phyloP scores from a whole-genome alignment of 106 monocot species.

The Platanthera guangdongensis region DNA sequence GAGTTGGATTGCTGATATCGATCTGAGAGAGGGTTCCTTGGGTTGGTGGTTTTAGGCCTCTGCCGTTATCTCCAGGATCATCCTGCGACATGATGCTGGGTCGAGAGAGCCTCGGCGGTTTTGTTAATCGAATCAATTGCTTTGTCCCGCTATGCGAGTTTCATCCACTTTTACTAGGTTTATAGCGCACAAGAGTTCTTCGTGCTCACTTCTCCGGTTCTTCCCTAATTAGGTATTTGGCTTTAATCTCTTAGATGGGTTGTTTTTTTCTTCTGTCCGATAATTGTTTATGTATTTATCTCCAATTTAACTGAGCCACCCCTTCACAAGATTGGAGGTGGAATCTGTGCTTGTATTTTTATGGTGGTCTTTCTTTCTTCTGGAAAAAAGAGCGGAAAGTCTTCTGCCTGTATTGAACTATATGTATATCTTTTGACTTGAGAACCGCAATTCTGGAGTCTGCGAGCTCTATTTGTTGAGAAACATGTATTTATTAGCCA shows the following conservation, averaged over 20 bases:
- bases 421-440: background rate
- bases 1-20: background rate
- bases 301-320: background rate
- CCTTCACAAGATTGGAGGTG: background rate
- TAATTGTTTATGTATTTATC: background rate
- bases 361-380: background rate
- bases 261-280: background rate
- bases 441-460: background rate
- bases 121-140: constrained; percentile 4
- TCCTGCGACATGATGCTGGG: constrained; percentile 7
- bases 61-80: background rate
- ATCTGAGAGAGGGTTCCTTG: background rate
- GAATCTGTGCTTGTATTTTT: background rate
- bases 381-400: background rate
- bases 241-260: background rate
- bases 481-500: background rate
- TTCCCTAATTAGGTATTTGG: background rate
- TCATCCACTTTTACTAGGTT: constrained; percentile 22
- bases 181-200: background rate
- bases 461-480: background rate
- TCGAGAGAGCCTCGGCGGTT: constrained; percentile 4
- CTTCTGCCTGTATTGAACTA: background rate
- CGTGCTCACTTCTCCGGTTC: background rate
- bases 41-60: background rate
- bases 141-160: constrained; percentile 24